Evolutionary conservation across 495 filamentous ascomycete species (phyloP).

Genomic region (Neurospora sp.): DNA sequence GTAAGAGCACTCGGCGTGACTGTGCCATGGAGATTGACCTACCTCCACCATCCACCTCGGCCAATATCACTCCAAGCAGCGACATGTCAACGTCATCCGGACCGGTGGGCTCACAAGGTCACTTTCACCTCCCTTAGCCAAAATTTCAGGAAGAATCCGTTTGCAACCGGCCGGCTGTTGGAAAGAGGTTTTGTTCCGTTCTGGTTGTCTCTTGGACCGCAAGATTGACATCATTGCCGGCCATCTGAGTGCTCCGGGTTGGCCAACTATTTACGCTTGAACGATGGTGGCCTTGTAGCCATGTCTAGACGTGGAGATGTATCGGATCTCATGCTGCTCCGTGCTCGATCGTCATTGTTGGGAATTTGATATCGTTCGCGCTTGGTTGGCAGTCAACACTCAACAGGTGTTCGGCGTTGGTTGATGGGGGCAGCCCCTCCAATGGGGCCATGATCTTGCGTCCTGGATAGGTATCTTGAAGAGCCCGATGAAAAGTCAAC

Average conservation of each 20-base stretch:
- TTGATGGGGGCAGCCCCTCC: not conserved
- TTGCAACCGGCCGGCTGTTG: not conserved
- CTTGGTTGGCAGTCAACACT: not conserved
- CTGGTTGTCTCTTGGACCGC: not conserved
- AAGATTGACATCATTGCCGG: not conserved
- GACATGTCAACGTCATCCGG: not conserved
- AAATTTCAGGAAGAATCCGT: not conserved
- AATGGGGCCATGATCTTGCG: not conserved
- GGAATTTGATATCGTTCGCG: not conserved
- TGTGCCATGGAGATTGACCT: no score
- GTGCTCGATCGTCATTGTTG: not conserved
- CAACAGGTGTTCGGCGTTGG: not conserved
- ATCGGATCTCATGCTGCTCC: not conserved
- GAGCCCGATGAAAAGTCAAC: not conserved
- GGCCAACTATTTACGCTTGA: no score
- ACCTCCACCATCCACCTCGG: no score
- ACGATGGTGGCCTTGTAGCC: no score
- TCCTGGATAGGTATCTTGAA: no score
- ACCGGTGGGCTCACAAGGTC: not conserved
- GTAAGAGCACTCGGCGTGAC: no score
- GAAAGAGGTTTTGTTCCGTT: not conserved
- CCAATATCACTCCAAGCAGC: no score
- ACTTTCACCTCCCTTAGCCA: not conserved
- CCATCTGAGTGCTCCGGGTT: no score
- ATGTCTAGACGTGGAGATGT: not conserved